Base-by-base conservation (phyloP, 345 rosid species). In the Eucalyptus marginata region DNA sequence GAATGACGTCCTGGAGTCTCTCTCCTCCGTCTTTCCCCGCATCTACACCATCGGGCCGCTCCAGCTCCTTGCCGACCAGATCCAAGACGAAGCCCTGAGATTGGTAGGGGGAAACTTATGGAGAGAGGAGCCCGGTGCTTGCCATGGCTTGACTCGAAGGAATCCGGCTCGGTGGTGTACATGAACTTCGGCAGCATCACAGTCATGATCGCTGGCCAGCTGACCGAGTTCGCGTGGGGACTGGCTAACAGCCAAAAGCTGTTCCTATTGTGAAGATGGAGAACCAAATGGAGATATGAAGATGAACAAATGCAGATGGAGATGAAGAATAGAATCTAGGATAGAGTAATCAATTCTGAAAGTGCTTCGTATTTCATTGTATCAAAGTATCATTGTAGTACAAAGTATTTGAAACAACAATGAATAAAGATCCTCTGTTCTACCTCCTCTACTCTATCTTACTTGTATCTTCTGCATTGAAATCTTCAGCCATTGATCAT, bases 41-140 rank as follows among this genome's bases (percentile, higher is more conserved):
- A 88, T 91, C 14, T 92, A 90, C 50, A 80, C 93, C 3, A 62
- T 89, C 2, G 94, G 95, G 15, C 95, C 94, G 5, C 90, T 93
- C 13, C 62, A 88, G 49, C 87, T 90, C 90, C 93, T 93, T 31
- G 22, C 59, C 15, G 44, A 86, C 59, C 64, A 86, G 43, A 36
- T 86, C 59, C 62, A 51, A 3, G 87, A 51, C 9, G 62, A 86
- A 86, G 11, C 62, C 59, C 87, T 86, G 46, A 51, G 59, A 22
- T 31, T 5, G 46, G 59, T 51, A 33, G 64, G 59, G 22, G 54
- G 27, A 9, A 86, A 86, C 87, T 54, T 31, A n/a, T 86, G 62
- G 62, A 86, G 62, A 54, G 87, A 51, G 54, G 8, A 51, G 4
- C 54, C 54, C 8, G 22, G 54, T 51, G 54, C 54, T 18, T 51